Evolutionary conservation across 208 protist genomes (phyloP).

Genomic region (Acanthamoeba triangularis): DNA sequence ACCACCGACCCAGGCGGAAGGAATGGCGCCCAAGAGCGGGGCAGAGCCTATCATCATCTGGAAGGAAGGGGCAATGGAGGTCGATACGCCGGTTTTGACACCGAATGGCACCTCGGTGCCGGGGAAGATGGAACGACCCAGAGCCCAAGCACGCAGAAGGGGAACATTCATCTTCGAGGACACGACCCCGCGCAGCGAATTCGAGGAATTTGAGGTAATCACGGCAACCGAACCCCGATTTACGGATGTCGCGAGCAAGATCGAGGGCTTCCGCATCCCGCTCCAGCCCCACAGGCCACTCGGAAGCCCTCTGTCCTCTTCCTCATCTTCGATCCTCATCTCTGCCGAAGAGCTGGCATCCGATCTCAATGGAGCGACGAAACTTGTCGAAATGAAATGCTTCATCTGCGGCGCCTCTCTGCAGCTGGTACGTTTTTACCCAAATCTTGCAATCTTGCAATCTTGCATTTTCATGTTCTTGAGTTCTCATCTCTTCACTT

Average conservation of each 20-base stretch:
- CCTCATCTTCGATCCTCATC: slow-evolving; percentile 25
- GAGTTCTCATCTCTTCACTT: background rate
- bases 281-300: background rate
- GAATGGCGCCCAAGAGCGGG: background rate
- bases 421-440: slow-evolving; percentile 15
- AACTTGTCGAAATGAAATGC: slow-evolving; percentile 55
- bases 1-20: background rate
- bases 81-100: background rate
- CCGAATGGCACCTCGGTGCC: background rate
- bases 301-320: background rate
- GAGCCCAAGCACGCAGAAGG: background rate
- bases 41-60: background rate
- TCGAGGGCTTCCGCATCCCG: slow-evolving; percentile 27
- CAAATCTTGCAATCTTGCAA: no score
- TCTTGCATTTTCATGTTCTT: background rate
- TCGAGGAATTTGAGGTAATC: slow-evolving; percentile 62
- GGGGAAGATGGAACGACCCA: background rate
- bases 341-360: background rate
- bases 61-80: background rate
- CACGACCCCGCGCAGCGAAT: slow-evolving; percentile 17
- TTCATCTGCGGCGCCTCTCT: slow-evolving; percentile 53
- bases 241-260: background rate
- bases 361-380: background rate
- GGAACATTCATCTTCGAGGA: background rate
- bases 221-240: background rate